phyloP scores from a whole-genome alignment of 2,329 filamentous ascomycete genomes.

The Colletotrichum sp. region DNA sequence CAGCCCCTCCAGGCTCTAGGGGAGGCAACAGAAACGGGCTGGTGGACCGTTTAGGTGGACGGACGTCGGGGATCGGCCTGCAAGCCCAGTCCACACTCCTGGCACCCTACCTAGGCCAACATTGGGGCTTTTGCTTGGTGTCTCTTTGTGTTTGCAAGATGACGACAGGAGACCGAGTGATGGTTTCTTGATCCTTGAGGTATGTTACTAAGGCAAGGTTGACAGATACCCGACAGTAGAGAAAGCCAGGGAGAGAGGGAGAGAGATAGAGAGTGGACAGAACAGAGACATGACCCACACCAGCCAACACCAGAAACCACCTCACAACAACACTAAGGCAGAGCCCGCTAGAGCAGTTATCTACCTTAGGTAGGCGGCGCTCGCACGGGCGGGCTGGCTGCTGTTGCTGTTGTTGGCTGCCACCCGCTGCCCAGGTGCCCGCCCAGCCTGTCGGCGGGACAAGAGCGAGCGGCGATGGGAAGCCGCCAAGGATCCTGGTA shows the following conservation, averaged over 20 bases:
- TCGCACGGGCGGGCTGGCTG: not conserved
- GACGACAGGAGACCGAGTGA: not conserved
- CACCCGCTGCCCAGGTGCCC: not conserved
- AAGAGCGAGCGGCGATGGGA: not conserved
- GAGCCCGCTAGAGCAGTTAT: not conserved
- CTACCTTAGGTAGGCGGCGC: not conserved
- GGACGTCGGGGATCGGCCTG: not conserved
- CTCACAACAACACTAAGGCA: not conserved
- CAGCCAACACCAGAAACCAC: not conserved
- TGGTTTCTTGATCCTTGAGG: not conserved
- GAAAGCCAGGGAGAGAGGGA: not conserved
- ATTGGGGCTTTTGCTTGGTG: not conserved
- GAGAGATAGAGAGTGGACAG: not conserved
- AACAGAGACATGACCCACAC: not conserved
- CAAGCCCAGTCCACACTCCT: not conserved
- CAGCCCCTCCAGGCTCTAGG: not conserved
- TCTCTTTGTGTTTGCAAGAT: not conserved
- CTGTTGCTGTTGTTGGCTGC: too few species aligned
- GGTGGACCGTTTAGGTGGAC: not conserved
- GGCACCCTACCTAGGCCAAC: not conserved
- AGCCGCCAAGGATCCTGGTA: conserved; percentile 11
- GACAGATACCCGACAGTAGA: not conserved
- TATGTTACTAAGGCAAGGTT: not conserved
- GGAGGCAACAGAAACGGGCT: not conserved
- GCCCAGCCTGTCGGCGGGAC: not conserved